phyloP scores from a whole-genome alignment of 257 asterid species.

The Nicotiana obtusifolia region DNA sequence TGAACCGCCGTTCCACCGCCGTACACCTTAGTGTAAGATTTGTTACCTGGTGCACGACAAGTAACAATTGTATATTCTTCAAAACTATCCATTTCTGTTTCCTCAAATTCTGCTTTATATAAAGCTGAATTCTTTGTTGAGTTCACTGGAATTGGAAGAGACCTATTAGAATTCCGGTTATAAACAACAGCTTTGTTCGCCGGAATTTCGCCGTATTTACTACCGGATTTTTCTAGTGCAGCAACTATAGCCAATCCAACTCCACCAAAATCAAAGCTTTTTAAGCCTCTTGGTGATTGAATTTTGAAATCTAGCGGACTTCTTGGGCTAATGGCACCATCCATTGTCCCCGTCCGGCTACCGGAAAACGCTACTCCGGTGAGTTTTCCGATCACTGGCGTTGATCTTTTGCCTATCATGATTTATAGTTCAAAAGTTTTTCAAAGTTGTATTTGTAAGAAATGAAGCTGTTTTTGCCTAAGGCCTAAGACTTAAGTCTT shows the following conservation, averaged over 20 bases:
- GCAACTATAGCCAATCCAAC: conserved; percentile 87
- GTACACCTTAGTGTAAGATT: conserved; percentile 49
- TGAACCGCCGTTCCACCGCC: conserved; percentile 16
- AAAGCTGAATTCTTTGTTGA: conserved; percentile 7
- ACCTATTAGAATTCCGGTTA: conserved; percentile 40
- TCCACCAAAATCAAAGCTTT: conserved; percentile 54
- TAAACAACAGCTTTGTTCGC: conserved; percentile 27
- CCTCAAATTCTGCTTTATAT: conserved; percentile 16
- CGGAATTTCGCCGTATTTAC: conserved; percentile 17
- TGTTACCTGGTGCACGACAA: conserved; percentile 46
- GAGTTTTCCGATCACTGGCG: conserved; percentile 51
- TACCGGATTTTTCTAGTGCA: conserved; percentile 56
- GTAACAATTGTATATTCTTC: conserved; percentile 66
- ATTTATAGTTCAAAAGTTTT: not conserved
- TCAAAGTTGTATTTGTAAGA: not conserved
- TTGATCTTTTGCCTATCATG: conserved; percentile 61
- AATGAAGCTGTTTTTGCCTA: not conserved
- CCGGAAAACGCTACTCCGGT: conserved; percentile 38
- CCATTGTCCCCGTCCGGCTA: conserved; percentile 16
- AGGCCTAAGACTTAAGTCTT: not conserved
- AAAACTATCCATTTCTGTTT: conserved; percentile 32
- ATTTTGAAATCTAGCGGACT: conserved; percentile 37
- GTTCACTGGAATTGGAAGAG: conserved; percentile 64
- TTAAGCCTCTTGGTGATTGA: conserved; percentile 52
- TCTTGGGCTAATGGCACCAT: conserved; percentile 30